Evolutionary conservation across 768 basidiomycete genomes (phyloP), one percentile per base, ranked within the genome.

Genomic region (Lentinula aciculospora): DNA sequence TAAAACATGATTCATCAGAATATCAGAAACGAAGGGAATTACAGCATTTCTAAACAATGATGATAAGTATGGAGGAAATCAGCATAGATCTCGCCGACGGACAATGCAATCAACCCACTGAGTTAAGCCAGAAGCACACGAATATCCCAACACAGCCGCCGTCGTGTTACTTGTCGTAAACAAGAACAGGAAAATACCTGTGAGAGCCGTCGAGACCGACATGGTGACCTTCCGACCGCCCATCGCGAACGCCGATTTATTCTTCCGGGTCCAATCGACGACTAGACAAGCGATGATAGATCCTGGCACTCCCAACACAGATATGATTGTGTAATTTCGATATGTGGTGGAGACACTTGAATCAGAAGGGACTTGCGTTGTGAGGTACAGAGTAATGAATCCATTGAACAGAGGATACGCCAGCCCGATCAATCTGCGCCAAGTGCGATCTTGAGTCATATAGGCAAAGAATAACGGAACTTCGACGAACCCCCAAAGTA

Each of bases 371-470:
- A 72, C 66, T 29, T 70, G 74, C 15, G 70, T 66, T 31, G 64
- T 67, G 21, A 81, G 74, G 61, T 80, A 81, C 1, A 79, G 66
- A 3, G 82, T 77, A 23, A 84, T 70, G 68, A 82, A 84, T 3
- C 71, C 65, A 56, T 72, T 81, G 69, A 76, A 81, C 2, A 83
- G 69, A 4, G 82, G 82, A 61, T 79, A 83, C 6, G 79, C 81
- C 1, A 82, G 72, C 7, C 81, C 82, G 49, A 81, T 76, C 27
- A 78, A 62, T 32, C 72, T 79, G 69, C 29, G 0, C 25, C 39
- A 21, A 10, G 34, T 37, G 12, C 5, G 21, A 44, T 63, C 5
- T 63, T 40, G 1, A 39, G 15, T 47, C 19, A 36, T 34, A 27
- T 37, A 31, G 23, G 36, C 40, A 37, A 25, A 15, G 31, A 15